A percentile compares a stretch with the other conserved stretches of the same genome.
Conservation (phyloP, 2,329 filamentous ascomycete genomes). For the Trichothecium roseum region DNA sequence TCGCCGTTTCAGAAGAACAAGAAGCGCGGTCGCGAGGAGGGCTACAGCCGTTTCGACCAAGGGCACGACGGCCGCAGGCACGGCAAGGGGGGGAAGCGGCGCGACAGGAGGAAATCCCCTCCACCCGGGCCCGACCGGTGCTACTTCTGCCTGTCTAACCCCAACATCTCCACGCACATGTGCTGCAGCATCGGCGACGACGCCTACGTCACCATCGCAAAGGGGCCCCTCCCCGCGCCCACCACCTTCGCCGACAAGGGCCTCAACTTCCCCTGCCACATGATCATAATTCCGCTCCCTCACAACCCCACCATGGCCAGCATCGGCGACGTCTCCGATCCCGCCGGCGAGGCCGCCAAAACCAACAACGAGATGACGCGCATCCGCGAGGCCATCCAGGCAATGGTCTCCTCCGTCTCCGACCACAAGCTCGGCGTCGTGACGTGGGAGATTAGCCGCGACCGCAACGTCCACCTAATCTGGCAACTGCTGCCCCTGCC, state of each 20-base stretch:
- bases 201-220: conserved; percentile 81
- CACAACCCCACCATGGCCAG: conserved; percentile 67
- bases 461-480: conserved; percentile 74
- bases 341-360: conserved; percentile 42
- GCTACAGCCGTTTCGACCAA: conserved; percentile 45
- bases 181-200: conserved; percentile 83
- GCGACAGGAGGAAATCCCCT: conserved; percentile 39
- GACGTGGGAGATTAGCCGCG: conserved; percentile 85
- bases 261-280: conserved; percentile 70
- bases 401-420: conserved; percentile 56
- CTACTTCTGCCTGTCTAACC: conserved; percentile 92
- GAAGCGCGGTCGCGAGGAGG: conserved; percentile 46
- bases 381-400: conserved; percentile 68
- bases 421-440: conserved; percentile 63
- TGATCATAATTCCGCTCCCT: conserved; percentile 81
- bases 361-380: conserved; percentile 74
- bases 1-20: conserved; percentile 56
- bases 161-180: conserved; percentile 74
- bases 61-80: conserved; percentile 32
- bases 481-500: conserved; percentile 87
- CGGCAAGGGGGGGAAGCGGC: conserved; percentile 33
- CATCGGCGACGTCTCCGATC: conserved; percentile 45
- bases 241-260: conserved; percentile 54
- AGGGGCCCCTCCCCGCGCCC: conserved; percentile 70
- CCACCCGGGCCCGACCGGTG: conserved; percentile 68